Base-by-base conservation (phyloP, 2,329 filamentous ascomycete species). In the Cryphonectria japonica region DNA sequence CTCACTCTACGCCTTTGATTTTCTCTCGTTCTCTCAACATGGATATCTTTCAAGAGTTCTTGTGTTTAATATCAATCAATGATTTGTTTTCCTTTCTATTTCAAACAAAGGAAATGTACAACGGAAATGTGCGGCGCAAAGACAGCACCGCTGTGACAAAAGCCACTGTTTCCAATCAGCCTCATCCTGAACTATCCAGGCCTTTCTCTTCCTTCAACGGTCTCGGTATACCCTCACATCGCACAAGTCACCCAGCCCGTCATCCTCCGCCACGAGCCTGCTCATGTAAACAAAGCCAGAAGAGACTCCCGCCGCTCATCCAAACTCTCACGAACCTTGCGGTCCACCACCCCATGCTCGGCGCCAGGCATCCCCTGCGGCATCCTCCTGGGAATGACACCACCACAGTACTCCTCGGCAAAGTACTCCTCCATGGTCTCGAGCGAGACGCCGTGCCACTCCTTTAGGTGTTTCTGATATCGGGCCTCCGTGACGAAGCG, bases 401-500 rank as follows among this genome's bases (percentile, higher is more conserved):
- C 29, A 6, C 14, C 9, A 19, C n/a, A 37, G 19, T 57, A 22
- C 39, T 32, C 37, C 22, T 43, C 34, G 2, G 54, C 16, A 32
- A 59, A 34, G 29, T 43, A 64, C 37, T n/a, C 22, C 8, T 26
- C 37, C 54, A 41, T 34, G 34, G 3, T 41, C 14, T 26, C 26
- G 34, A 29, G 14, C 52, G 13, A 61, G 43, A 41, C 16, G 46
- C 9, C 19, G 52, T 67, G 66, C 50, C 39, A 43, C 37, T 67
- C 52, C 19, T 43, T 46, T n/a, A 67, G 37, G 26, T 67, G 66
- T 11, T 22, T 19, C 37, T 67, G 52, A 37, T 67, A 67, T 0
- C 26, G n/a, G 0, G 13, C 16, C 57, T 60, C 57, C 8, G 66
- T 32, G 54, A 68, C 34, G 37, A 67, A 67, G 29, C 34, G 39